phyloP scores from a whole-genome alignment of 2,329 filamentous ascomycete species.

The Aspergillus arachidicola region DNA sequence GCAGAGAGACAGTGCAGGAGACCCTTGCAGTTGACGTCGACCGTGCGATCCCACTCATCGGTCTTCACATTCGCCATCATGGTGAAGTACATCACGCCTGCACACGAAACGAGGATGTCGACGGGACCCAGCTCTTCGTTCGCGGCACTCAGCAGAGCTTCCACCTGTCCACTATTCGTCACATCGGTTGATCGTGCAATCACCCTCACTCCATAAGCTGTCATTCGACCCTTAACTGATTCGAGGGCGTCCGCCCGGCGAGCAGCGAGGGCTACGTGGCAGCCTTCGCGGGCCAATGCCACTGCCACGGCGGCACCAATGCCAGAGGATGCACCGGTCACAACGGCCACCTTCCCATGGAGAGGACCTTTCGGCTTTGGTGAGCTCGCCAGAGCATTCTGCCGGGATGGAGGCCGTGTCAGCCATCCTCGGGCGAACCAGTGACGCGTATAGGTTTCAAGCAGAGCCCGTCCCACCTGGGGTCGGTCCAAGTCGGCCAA shows the following conservation, averaged over 20 bases:
- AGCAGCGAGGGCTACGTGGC: slow-evolving; percentile 71
- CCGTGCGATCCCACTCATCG: slow-evolving; percentile 78
- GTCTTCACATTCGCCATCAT: slow-evolving; percentile 77
- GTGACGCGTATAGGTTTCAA: slow-evolving; percentile 77
- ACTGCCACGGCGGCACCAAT: slow-evolving; percentile 75
- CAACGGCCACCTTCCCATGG: slow-evolving; percentile 69
- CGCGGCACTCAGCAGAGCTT: slow-evolving; percentile 63
- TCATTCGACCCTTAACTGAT: slow-evolving; percentile 63
- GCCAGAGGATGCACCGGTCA: slow-evolving; percentile 79
- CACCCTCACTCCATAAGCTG: slow-evolving; percentile 62
- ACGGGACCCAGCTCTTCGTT: slow-evolving; percentile 67
- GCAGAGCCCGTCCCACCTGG: slow-evolving; percentile 68
- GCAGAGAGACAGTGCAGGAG: slow-evolving; percentile 72
- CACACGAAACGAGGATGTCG: slow-evolving; percentile 78
- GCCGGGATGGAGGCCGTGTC: slow-evolving; percentile 60
- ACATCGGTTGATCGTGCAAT: slow-evolving; percentile 73
- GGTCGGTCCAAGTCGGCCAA: slow-evolving; percentile 63
- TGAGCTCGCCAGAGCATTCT: slow-evolving; percentile 48
- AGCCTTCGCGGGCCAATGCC: slow-evolving; percentile 70
- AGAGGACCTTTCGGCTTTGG: slow-evolving; percentile 59
- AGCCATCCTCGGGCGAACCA: slow-evolving; percentile 82
- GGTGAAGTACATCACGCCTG: slow-evolving; percentile 86
- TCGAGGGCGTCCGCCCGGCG: slow-evolving; percentile 71
- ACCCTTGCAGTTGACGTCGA: slow-evolving; percentile 86
- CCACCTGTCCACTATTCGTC: slow-evolving; percentile 66